Evolutionary conservation across 73 alveolate genomes (phyloP), one percentile per base, ranked within the genome.

Genomic region (Diophrys sp.): DNA sequence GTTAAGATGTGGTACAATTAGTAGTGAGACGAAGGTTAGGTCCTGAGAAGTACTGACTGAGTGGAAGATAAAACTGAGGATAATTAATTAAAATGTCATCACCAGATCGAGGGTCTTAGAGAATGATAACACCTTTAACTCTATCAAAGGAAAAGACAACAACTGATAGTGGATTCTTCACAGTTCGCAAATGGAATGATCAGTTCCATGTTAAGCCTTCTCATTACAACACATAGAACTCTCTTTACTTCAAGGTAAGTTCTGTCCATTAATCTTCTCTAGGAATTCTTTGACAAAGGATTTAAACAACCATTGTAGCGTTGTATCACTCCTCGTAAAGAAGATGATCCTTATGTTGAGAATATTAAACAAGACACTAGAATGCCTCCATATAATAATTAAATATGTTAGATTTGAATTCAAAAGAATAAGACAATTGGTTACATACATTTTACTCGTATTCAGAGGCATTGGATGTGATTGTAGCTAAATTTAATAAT

Each of bases 361-460:
- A 44, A 44, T 44, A 44, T 44, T 11, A 18, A 11, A 5, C 5
- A 44, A 44, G 62, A 44, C 62, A 44, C 62, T 18, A 44, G 62
- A 44, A 44, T 44, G 62, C 62, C 62, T 44, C 18, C 62, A 44
- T 44, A 44, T 44, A n/a, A n/a, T n/a, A n/a, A n/a, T n/a, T n/a
- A 29, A 33, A 28, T 30, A 5, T 29, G 34, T 23, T 30, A 30
- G 30, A 29, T 27, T 68, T 68, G 25, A 68, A 71, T 29, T 29
- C 32, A 55, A 67, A 71, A 23, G 79, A 71, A 71, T 25, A 30
- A 28, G 32, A n/a, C n/a, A n/a, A n/a, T n/a, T n/a, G n/a, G n/a
- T n/a, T 32, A 23, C 54, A 28, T 34, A 30, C 30, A 31, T 26
- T 29, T 5, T 29, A 29, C 34, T 11, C 66, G 69, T 55, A 71